Evolutionary conservation across 2,329 filamentous ascomycete genomes (phyloP).

Genomic region (Penicillium fuscoglaucum): DNA sequence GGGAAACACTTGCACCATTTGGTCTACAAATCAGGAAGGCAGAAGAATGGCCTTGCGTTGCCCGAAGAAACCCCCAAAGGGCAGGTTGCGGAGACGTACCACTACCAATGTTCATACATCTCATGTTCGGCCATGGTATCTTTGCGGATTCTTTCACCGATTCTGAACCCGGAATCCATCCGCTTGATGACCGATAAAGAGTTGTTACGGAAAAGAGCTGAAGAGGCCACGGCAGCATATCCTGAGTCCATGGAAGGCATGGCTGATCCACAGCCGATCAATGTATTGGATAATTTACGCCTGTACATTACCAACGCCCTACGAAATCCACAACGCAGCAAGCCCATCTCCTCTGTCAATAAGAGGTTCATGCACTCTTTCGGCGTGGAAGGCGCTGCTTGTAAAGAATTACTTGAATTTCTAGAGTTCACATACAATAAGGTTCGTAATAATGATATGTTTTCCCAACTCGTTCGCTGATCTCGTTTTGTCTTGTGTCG

Average conservation of each 20-base stretch:
- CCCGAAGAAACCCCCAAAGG: constrained; percentile 31
- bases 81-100: constrained; percentile 46
- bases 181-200: constrained; percentile 56
- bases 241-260: constrained; percentile 57
- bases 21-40: constrained; percentile 42
- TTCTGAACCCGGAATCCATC: constrained; percentile 52
- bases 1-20: constrained; percentile 64
- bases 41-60: constrained; percentile 25
- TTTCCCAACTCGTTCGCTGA: neutral
- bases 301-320: constrained; percentile 62
- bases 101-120: constrained; percentile 61
- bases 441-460: constrained; percentile 35
- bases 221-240: constrained; percentile 52
- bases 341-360: constrained; percentile 59
- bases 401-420: constrained; percentile 57
- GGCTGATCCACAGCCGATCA: constrained; percentile 52
- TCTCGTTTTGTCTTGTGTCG: neutral
- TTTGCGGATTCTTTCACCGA: constrained; percentile 55
- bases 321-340: constrained; percentile 51
- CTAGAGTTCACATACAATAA: constrained; percentile 56
- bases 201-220: constrained; percentile 54
- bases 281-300: constrained; percentile 58
- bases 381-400: constrained; percentile 56
- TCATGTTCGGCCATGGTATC: constrained; percentile 56
- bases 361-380: constrained; percentile 65